phyloP scores from a whole-genome alignment of 164 flowering plant genomes.

The Amborella trichopoda region DNA sequence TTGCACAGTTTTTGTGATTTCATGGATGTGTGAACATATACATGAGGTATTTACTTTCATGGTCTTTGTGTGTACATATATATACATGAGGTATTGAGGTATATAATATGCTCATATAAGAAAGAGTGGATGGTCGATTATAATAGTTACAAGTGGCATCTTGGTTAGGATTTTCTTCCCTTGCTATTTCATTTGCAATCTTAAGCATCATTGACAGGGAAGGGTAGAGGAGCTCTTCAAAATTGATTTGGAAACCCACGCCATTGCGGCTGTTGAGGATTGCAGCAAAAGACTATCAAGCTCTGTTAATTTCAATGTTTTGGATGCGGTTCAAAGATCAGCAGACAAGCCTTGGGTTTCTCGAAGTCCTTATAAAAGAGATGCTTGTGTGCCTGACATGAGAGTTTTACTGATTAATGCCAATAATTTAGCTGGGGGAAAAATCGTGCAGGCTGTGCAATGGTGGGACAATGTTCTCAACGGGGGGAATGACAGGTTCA shows the following conservation, averaged over 20 bases:
- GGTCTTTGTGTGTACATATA: neutral
- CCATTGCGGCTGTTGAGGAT: constrained; percentile 26
- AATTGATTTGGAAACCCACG: constrained; percentile 17
- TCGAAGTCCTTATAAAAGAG: constrained; percentile 12
- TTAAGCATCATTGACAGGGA: constrained; percentile 12
- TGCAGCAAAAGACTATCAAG: constrained; percentile 15
- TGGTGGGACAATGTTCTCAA: constrained; percentile 29
- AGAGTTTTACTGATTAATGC: constrained; percentile 20
- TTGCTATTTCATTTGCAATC: neutral
- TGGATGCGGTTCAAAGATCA: constrained; percentile 32
- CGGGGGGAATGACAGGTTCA: constrained; percentile 15
- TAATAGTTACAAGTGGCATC: neutral
- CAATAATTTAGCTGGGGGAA: constrained; percentile 10
- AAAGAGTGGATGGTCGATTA: neutral
- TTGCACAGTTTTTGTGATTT: neutral
- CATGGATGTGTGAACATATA: neutral
- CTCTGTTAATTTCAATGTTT: constrained; percentile 17
- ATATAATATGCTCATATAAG: neutral
- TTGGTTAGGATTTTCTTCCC: neutral
- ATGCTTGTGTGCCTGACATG: constrained; percentile 17
- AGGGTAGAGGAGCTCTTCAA: constrained; percentile 23
- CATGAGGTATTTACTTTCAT: neutral
- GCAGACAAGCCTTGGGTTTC: constrained; percentile 30
- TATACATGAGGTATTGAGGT: neutral
- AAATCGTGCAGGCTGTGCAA: constrained; percentile 15